Conservation (phyloP, 2,329 filamentous ascomycete species). For the Nemania sp. region DNA sequence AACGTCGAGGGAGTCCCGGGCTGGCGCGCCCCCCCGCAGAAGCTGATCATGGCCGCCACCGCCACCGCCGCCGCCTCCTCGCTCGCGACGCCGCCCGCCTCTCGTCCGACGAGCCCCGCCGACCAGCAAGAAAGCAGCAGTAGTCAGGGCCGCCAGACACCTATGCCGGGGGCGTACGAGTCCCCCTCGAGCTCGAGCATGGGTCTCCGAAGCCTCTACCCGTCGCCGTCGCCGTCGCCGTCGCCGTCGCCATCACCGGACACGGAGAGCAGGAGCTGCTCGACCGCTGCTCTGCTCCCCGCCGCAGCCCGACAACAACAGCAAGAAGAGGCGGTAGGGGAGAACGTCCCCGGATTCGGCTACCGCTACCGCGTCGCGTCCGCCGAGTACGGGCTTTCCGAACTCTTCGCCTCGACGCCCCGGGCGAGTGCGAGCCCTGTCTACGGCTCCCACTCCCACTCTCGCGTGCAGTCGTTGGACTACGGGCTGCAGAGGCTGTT, state of each 20-base stretch:
- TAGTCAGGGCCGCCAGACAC: neutral
- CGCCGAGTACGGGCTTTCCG: slow-evolving; percentile 17
- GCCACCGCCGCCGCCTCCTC: neutral
- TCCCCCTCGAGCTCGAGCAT: slow-evolving; percentile 15
- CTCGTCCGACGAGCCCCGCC: neutral
- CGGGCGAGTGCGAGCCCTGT: slow-evolving; percentile 6
- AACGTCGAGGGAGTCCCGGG: neutral
- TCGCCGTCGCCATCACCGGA: slow-evolving; percentile 8
- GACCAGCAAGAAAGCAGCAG: no score
- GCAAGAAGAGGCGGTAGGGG: neutral
- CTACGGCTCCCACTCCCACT: slow-evolving; percentile 2
- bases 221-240: slow-evolving; percentile 6
- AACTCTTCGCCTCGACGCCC: slow-evolving; percentile 13
- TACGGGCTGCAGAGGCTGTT: slow-evolving; percentile 18
- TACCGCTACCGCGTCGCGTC: slow-evolving; percentile 2
- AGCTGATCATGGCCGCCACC: slow-evolving; percentile 9
- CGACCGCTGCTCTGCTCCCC: neutral
- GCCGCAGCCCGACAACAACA: neutral
- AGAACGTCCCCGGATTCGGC: neutral
- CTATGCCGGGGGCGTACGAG: neutral
- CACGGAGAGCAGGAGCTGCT: slow-evolving; percentile 8
- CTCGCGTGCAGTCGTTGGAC: slow-evolving; percentile 6
- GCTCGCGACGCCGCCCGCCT: slow-evolving; percentile 9
- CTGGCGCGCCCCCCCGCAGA: slow-evolving; percentile 14
- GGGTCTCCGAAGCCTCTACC: slow-evolving; percentile 8